These are phyloP conservation scores for Alternaria arbusti DNA, from an alignment of 2,329 filamentous ascomycete species.

Conservation along the genomic window DNA sequence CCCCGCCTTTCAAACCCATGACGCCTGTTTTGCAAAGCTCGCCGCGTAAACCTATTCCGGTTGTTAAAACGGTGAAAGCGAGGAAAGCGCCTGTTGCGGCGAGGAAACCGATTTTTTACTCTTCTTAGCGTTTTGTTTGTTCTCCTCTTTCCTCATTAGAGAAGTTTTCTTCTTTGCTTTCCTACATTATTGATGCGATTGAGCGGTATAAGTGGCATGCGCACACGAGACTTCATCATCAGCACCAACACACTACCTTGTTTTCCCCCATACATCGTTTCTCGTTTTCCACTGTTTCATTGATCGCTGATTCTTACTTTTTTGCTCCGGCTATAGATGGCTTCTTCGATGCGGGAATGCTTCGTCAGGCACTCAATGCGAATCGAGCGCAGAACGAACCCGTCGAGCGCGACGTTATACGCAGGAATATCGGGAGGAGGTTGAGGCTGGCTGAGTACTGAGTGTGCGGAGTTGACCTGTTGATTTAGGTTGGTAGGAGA, in stretches of 20 bases:
- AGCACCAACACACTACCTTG: background rate
- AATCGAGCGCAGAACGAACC: constrained; percentile 57
- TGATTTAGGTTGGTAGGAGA: background rate
- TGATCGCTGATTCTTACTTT: constrained; percentile 35
- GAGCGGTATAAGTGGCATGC: background rate
- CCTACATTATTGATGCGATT: background rate
- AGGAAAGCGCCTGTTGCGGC: constrained; percentile 29
- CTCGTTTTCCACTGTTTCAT: background rate
- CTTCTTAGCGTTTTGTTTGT: constrained; percentile 10
- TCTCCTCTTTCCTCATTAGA: background rate
- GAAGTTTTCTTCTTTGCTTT: background rate
- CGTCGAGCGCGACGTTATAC: constrained; percentile 65
- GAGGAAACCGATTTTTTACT: constrained; percentile 26
- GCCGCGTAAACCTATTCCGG: constrained; percentile 20
- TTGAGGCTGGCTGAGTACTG: constrained; percentile 73
- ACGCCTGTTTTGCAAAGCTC: constrained; percentile 41
- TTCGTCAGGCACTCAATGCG: constrained; percentile 83
- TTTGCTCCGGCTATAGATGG: constrained; percentile 68
- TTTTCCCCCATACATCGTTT: background rate
- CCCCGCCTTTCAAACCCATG: constrained; percentile 44
- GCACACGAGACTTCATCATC: constrained; percentile 3
- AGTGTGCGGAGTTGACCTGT: background rate
- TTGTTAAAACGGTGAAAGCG: constrained; percentile 28
- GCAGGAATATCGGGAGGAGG: constrained; percentile 77
- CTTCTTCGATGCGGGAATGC: constrained; percentile 97